Evolutionary conservation across 176 grass and related monocot genomes (phyloP), one percentile per base, ranked within the genome.

Genomic region (Raddia distichophylla): DNA sequence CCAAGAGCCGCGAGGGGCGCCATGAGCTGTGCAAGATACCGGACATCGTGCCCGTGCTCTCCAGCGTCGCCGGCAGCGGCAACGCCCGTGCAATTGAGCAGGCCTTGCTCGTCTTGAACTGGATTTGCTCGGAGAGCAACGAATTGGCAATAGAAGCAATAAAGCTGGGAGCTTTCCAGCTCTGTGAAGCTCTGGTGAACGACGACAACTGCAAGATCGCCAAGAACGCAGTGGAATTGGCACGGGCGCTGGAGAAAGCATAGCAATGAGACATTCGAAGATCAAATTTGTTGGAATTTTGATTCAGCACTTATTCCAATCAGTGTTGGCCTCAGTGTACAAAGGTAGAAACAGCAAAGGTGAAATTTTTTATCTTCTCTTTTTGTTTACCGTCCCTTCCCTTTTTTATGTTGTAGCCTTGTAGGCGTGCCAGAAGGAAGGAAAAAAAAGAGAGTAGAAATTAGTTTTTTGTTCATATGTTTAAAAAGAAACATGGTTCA

Each of bases 141-240:
- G 81, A 88, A 33, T 64, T 89, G 81, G 88, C 86, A 11, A 18
- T 88, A 53, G 81, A 93, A 17, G 90, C 92, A 14, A 81, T 91
- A 40, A 91, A 98, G 76, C 83, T 89, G 22, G 86, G 84, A 47
- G 88, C 78, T 90, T 91, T 95, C 66, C 83, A 91, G 48, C 86
- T 93, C 59, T 94, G 87, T 16, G 81, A 89, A 61, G 47, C 71
- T 77, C 91, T 93, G 54, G 66, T 86, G 9, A 86, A 87, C 61
- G 85, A 92, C 0, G 87, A 89, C 73, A 94, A 98, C 63, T 89
- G 86, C 66, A 98, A 91, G 86, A 93, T 93, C 47, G 92, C 77
- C 43, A 98, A 93, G 67, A 98, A 98, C 69, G 95, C 95, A 0
- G 80, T 85, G 20, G 90, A 83, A 48, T 77, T 98, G 68, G 90